Base-by-base conservation (phyloP, 2,329 filamentous ascomycete genomes). In the Ambrosiella beaveri region DNA sequence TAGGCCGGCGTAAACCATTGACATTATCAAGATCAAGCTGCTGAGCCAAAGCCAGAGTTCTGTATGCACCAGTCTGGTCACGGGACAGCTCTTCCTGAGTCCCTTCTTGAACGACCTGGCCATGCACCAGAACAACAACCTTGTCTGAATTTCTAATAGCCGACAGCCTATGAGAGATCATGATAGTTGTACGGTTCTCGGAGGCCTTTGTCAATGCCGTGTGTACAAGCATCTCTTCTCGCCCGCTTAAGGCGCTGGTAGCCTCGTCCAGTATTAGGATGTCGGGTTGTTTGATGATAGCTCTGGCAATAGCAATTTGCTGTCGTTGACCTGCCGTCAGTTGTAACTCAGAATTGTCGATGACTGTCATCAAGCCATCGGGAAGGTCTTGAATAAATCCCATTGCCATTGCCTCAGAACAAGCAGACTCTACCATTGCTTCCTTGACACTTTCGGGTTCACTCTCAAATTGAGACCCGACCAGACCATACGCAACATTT, bases 251-350 rank as follows among this genome's bases (percentile, higher is more conserved):
- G 0, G 81, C 78, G 50, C 75, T 79, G 0, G 82, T 86, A 0
- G 82, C 82, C 66, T 86, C 82, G 60, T 86, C 82, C 1, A 85
- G 68, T 12, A 86, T 74, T 0, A 86, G 71, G 37, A 86, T 78
- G 50, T 68, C 69, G 1, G 71, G 71, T 38, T 70, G 63, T 2
- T 67, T 68, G n/a, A 74, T 65, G 50, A 74, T 68, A 45, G 68
- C 69, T n/a, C 71, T 66, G 1, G 71, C 71, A 58, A 86, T 85
- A 0, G 81, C 77, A 27, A 86, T 72, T 8, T 81, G 73, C 63
- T 85, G 82, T 51, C 80, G 74, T 63, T 86, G 81, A 0, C 82
- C 82, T n/a, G 81, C 81, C 8, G 76, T 81, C 0, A 85, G 68
- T 38, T 77, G 75, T 12, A 44, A 39, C 1, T 79, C 81, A 7